A percentile compares a stretch with the other conserved stretches of the same genome.
Evolutionary conservation across 2,329 filamentous ascomycete genomes (phyloP).

Genomic region (Fusarium succisae): DNA sequence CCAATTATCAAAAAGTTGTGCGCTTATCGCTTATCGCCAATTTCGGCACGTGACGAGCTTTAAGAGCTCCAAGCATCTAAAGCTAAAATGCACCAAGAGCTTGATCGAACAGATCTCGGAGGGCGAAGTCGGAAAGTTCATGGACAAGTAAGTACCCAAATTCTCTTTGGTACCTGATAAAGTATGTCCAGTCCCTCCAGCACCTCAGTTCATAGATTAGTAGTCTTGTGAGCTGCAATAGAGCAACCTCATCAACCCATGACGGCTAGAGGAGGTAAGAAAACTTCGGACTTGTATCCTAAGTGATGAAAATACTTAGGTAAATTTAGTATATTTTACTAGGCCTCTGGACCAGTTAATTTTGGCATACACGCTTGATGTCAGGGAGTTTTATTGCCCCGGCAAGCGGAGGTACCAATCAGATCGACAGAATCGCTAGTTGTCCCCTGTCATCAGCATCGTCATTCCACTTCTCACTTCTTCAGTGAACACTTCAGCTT

Average conservation of each 20-base stretch:
- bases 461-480: conserved; percentile 28
- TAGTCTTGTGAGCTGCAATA: neutral
- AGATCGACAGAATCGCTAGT: conserved; percentile 11
- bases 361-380: neutral
- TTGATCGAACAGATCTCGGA: neutral
- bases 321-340: neutral
- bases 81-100: neutral
- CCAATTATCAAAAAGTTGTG: conserved; percentile 33
- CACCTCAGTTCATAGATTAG: neutral
- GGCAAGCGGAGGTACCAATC: conserved; percentile 31
- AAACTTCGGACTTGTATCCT: neutral
- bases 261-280: neutral
- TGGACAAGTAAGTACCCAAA: neutral
- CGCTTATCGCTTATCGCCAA: conserved; percentile 29
- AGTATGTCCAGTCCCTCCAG: neutral
- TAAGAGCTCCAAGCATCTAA: neutral
- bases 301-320: neutral
- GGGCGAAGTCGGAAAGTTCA: neutral
- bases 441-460: conserved; percentile 6
- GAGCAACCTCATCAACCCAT: neutral
- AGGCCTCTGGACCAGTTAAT: neutral
- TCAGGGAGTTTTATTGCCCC: neutral
- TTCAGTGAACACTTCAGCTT: neutral
- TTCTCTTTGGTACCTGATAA: neutral
- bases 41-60: conserved; percentile 6